Conservation (phyloP, 2,329 filamentous ascomycete genomes). For the Periglandula ipomoeae region DNA sequence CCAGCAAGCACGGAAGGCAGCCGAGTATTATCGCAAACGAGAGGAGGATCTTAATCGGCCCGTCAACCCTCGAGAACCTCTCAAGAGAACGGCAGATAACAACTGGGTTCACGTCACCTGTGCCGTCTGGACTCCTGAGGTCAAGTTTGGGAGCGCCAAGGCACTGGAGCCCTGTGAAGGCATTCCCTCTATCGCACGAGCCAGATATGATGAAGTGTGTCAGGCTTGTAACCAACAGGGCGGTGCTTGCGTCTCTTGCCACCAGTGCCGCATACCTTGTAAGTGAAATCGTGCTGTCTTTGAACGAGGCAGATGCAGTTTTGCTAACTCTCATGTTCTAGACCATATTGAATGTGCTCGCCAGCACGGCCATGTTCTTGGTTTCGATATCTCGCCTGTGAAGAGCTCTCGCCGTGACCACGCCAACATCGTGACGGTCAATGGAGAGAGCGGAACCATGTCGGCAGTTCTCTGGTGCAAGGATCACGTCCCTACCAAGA, state of each 20-base stretch:
- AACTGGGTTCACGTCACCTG: slow-evolving; percentile 98
- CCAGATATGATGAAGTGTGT: slow-evolving; percentile 69
- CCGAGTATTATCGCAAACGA: slow-evolving; percentile 71
- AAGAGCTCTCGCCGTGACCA: slow-evolving; percentile 83
- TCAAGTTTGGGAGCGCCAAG: slow-evolving; percentile 82
- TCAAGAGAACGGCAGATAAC: slow-evolving; percentile 91
- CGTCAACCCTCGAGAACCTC: slow-evolving; percentile 72
- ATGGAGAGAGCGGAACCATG: slow-evolving; percentile 73
- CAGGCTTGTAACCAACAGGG: slow-evolving; percentile 68
- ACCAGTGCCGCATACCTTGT: slow-evolving; percentile 55
- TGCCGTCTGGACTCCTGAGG: slow-evolving; percentile 83
- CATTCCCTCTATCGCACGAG: slow-evolving; percentile 68
- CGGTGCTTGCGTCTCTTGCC: slow-evolving; percentile 77
- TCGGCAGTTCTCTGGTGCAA: slow-evolving; percentile 87
- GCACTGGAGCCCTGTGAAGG: slow-evolving; percentile 82
- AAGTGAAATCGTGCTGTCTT: too few species aligned
- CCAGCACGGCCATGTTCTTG: slow-evolving; percentile 71
- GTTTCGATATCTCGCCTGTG: slow-evolving; percentile 83
- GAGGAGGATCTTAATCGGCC: slow-evolving; percentile 82
- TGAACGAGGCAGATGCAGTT: neutral
- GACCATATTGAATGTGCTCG: slow-evolving; percentile 82
- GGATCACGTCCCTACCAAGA: slow-evolving; percentile 68
- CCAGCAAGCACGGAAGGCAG: slow-evolving; percentile 69
- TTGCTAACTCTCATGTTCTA: slow-evolving; percentile 9
- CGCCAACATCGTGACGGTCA: slow-evolving; percentile 69